Evolutionary conservation across 371 early-diverging fungal genomes (phyloP).

Genomic region (Rozella allomycis): DNA sequence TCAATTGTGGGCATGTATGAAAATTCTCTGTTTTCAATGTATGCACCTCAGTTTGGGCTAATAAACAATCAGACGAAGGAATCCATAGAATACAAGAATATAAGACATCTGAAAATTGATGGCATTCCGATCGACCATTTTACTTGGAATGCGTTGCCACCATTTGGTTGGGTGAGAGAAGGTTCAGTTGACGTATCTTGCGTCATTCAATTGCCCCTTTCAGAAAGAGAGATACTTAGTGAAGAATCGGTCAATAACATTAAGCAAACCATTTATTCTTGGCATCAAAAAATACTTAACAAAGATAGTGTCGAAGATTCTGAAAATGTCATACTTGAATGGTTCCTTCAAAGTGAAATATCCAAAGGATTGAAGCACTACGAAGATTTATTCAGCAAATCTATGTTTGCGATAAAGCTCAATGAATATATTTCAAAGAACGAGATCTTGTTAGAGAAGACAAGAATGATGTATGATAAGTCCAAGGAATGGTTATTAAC

Average conservation of each 20-base stretch:
- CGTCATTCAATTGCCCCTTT: slow-evolving; percentile 1
- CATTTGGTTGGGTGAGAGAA: slow-evolving; percentile 78
- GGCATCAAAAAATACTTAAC: no score
- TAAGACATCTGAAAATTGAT: slow-evolving; percentile 60
- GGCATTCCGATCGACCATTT: slow-evolving; percentile 76
- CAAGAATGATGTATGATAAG: neutral
- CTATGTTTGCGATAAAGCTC: neutral
- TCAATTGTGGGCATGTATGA: slow-evolving; percentile 80
- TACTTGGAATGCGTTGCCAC: slow-evolving; percentile 61
- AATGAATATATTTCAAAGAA: slow-evolving; percentile 13
- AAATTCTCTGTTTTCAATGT: slow-evolving; percentile 75
- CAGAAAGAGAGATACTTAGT: neutral
- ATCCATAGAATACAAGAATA: slow-evolving; percentile 9
- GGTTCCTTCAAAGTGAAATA: slow-evolving; percentile 33
- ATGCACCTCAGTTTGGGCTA: slow-evolving; percentile 6
- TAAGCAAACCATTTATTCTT: no score
- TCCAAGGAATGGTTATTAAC: slow-evolving; percentile 1
- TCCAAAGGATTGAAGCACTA: slow-evolving; percentile 55
- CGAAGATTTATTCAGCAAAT: no score
- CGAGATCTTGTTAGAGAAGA: neutral
- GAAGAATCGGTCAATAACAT: slow-evolving; percentile 1
- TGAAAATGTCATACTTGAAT: neutral
- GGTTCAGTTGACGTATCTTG: slow-evolving; percentile 49
- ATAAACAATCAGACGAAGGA: slow-evolving; percentile 25
- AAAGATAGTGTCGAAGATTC: neutral